Conservation (phyloP, 768 basidiomycete species). For the Tylopilus plumbeoviolaceoides region DNA sequence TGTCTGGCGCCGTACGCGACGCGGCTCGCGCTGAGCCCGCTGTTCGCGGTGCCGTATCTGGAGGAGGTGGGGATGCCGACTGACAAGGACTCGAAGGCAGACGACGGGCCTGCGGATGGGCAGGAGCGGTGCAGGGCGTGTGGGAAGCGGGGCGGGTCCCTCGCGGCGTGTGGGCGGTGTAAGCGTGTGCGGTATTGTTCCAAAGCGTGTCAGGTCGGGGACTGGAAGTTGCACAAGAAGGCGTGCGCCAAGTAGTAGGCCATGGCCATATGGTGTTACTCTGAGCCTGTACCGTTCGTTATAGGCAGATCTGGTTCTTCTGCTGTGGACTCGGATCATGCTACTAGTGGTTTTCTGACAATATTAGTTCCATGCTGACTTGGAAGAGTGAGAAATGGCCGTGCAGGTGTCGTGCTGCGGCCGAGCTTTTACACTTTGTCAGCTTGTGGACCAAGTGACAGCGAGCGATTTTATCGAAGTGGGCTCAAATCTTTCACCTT, state of each 20-base stretch:
- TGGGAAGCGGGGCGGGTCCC: conserved; percentile 15
- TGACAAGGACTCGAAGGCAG: not conserved
- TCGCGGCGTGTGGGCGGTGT: conserved; percentile 36
- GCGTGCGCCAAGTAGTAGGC: conserved; percentile 20
- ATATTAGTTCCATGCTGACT: no score
- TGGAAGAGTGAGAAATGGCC: no score
- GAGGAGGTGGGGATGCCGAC: conserved; percentile 33
- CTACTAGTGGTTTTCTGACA: no score
- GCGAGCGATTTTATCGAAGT: no score
- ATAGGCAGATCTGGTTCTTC: no score
- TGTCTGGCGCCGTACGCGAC: conserved; percentile 34
- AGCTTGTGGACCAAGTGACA: no score
- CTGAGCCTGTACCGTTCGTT: no score
- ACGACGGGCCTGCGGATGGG: not conserved
- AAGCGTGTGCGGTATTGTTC: conserved; percentile 42
- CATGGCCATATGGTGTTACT: no score
- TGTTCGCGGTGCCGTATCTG: conserved; percentile 50
- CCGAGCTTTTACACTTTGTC: no score
- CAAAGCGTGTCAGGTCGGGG: conserved; percentile 39
- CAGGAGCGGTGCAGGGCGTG: conserved; percentile 19
- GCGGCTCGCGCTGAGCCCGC: conserved; percentile 47
- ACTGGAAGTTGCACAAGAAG: conserved; percentile 46
- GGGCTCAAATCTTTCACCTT: no score
- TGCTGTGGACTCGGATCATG: no score
- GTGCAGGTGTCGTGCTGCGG: no score